These are phyloP conservation scores for Terfezia claveryi DNA, from an alignment of 495 filamentous ascomycete species.

Conservation along the genomic window DNA sequence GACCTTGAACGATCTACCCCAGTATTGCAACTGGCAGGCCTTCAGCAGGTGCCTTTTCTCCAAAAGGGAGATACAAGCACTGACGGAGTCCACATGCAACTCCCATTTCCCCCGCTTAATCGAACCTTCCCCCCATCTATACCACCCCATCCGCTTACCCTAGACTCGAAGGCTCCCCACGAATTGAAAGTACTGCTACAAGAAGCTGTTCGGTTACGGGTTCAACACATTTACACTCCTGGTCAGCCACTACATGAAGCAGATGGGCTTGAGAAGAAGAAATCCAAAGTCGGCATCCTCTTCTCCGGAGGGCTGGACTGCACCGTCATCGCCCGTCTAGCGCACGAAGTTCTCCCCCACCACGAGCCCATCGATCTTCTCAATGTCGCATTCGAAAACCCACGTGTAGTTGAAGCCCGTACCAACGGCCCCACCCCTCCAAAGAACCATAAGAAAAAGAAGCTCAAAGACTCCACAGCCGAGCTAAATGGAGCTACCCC, in stretches of 20 bases:
- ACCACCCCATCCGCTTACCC: conserved; percentile 18
- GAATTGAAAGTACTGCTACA: conserved; percentile 35
- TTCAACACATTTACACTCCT: conserved; percentile 47
- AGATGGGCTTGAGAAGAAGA: conserved; percentile 5
- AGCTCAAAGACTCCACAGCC: neutral
- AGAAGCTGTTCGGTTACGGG: conserved; percentile 41
- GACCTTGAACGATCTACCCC: conserved; percentile 24
- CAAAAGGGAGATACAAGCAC: conserved; percentile 17
- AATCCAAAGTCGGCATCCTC: conserved; percentile 48
- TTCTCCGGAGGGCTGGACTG: conserved; percentile 94
- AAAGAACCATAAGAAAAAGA: conserved; percentile 7
- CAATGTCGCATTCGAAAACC: conserved; percentile 95
- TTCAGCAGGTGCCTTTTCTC: conserved; percentile 16
- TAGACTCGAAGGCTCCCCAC: conserved; percentile 26
- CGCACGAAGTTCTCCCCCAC: conserved; percentile 53
- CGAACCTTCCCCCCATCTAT: neutral
- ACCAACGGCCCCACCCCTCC: conserved; percentile 2
- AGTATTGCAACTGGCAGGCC: conserved; percentile 1
- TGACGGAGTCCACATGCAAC: conserved; percentile 22
- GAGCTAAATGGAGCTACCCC: conserved; percentile 9
- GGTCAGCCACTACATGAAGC: conserved; percentile 10
- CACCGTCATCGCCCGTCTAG: conserved; percentile 59
- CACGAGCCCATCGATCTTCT: conserved; percentile 60
- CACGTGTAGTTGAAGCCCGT: conserved; percentile 38
- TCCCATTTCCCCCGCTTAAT: conserved; percentile 7